These are phyloP conservation scores for Metarhizium rileyi DNA, from an alignment of 2,329 filamentous ascomycete genomes.

Conservation along the genomic window DNA sequence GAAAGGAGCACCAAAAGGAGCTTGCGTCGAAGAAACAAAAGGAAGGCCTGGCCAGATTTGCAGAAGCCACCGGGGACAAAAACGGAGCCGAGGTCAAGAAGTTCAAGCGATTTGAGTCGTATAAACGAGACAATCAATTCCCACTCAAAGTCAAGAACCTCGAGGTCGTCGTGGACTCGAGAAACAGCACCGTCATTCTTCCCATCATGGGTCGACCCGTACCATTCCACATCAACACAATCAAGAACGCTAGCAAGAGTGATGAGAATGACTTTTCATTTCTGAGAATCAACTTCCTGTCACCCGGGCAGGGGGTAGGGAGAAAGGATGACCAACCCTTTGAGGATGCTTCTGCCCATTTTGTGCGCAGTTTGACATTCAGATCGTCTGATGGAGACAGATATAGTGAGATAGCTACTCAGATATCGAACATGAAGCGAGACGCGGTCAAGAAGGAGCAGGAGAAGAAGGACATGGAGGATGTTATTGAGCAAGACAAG, in stretches of 20 bases:
- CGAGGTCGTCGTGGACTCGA: conserved; percentile 81
- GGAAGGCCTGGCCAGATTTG: conserved; percentile 76
- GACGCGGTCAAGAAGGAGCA: conserved; percentile 86
- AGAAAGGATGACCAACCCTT: conserved; percentile 97
- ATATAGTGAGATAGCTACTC: conserved; percentile 81
- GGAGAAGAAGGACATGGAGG: conserved; percentile 99
- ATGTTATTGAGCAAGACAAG: conserved; percentile 98
- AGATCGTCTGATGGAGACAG: conserved; percentile 81
- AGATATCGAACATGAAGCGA: conserved; percentile 95
- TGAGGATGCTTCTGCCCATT: conserved; percentile 91
- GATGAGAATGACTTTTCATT: conserved; percentile 93
- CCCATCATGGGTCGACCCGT: conserved; percentile 97
- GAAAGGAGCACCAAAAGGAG: conserved; percentile 88
- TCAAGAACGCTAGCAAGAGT: conserved; percentile 98
- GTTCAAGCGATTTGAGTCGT: conserved; percentile 98
- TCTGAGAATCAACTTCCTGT: conserved; percentile 92
- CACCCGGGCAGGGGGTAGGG: conserved; percentile 92
- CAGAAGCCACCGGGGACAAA: conserved; percentile 72
- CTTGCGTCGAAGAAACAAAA: conserved; percentile 78
- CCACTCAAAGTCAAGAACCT: conserved; percentile 75
- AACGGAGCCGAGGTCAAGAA: conserved; percentile 94
- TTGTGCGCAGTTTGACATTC: conserved; percentile 91
- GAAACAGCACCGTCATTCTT: conserved; percentile 81
- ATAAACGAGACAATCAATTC: conserved; percentile 94
- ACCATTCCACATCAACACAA: conserved; percentile 93